Evolutionary conservation across 2,329 filamentous ascomycete genomes (phyloP).

Genomic region (Aspergillus sergii): DNA sequence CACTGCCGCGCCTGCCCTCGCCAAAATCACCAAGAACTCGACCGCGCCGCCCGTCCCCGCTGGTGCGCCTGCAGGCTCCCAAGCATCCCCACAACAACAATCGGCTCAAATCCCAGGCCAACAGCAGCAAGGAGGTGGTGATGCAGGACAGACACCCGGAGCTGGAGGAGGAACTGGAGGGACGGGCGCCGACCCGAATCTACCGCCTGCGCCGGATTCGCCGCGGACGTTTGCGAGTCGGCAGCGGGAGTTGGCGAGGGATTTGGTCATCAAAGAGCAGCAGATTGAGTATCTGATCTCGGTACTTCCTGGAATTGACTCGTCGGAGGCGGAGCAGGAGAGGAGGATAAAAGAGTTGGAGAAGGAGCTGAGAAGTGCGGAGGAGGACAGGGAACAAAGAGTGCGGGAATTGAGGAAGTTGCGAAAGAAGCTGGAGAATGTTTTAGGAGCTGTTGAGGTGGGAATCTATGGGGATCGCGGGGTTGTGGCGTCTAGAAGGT

Average conservation of each 20-base stretch:
- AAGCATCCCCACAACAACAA: conserved; percentile 17
- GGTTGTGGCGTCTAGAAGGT: neutral
- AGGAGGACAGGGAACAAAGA: conserved; percentile 46
- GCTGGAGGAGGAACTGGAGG: conserved; percentile 27
- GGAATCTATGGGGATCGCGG: conserved; percentile 36
- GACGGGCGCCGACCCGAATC: conserved; percentile 31
- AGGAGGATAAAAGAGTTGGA: conserved; percentile 46
- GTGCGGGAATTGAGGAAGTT: conserved; percentile 45
- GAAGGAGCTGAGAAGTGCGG: conserved; percentile 46
- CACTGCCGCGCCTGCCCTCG: conserved; percentile 39
- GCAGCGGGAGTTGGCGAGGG: conserved; percentile 51
- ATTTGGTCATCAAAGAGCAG: conserved; percentile 53
- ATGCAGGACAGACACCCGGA: conserved; percentile 18
- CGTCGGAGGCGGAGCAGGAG: conserved; percentile 49
- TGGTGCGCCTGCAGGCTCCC: conserved; percentile 23
- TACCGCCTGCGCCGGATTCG: conserved; percentile 43
- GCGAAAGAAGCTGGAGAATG: conserved; percentile 44
- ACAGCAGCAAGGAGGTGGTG: conserved; percentile 10
- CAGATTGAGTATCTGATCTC: conserved; percentile 54
- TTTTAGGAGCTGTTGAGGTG: conserved; percentile 44
- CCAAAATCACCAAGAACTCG: conserved; percentile 46
- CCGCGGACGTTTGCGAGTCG: conserved; percentile 46
- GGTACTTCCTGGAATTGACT: conserved; percentile 49
- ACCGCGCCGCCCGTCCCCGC: conserved; percentile 38
- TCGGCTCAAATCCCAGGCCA: conserved; percentile 21